These are phyloP conservation scores for Protea cynaroides DNA, from an alignment of 164 flowering plant genomes.

Conservation along the genomic window DNA sequence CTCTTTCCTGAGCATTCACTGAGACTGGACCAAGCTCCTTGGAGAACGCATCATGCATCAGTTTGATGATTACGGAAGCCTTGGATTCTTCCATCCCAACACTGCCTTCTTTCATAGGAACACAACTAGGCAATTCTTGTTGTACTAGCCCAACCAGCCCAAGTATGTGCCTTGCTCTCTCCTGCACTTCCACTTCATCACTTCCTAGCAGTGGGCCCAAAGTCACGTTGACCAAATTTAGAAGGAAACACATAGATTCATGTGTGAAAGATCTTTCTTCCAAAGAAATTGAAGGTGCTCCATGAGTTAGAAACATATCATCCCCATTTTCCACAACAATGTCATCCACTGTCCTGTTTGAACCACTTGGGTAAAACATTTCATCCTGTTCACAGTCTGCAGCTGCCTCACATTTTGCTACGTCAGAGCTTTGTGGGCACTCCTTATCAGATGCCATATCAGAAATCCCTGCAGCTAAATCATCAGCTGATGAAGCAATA, in stretches of 20 bases:
- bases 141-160: conserved; percentile 53
- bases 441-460: conserved; percentile 17
- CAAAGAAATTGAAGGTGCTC: conserved; percentile 19
- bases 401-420: conserved; percentile 16
- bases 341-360: conserved; percentile 19
- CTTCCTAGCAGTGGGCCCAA: conserved; percentile 49
- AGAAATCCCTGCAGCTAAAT: conserved; percentile 16
- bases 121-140: conserved; percentile 30
- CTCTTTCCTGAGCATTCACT: conserved; percentile 63
- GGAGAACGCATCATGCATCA: conserved; percentile 44
- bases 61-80: conserved; percentile 30
- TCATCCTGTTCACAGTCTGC: conserved; percentile 24
- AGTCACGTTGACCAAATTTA: conserved; percentile 48
- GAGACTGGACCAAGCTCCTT: conserved; percentile 81
- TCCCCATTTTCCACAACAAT: conserved; percentile 13
- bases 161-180: conserved; percentile 67
- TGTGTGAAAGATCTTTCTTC: conserved; percentile 21
- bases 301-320: conserved; percentile 10
- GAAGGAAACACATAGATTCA: conserved; percentile 43
- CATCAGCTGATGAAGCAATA: conserved; percentile 19
- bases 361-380: conserved; percentile 21
- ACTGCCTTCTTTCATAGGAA: conserved; percentile 25
- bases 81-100: conserved; percentile 18
- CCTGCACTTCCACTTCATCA: conserved; percentile 77
- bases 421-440: conserved; percentile 18